Evolutionary conservation across 2,329 filamentous ascomycete species (phyloP).

Genomic region (Trichoderma sp.): DNA sequence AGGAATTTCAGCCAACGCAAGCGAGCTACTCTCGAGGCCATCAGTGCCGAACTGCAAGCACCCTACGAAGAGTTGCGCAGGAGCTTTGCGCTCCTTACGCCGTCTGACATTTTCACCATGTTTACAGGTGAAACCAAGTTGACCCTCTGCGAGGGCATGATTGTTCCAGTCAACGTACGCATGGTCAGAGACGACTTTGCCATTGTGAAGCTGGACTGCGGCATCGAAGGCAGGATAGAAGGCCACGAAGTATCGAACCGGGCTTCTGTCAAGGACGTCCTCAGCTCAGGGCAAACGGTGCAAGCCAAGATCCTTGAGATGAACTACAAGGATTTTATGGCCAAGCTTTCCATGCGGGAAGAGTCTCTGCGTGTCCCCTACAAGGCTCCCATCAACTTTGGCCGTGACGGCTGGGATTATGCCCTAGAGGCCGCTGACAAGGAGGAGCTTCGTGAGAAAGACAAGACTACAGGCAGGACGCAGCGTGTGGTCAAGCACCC

Average conservation of each 20-base stretch:
- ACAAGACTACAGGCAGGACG: constrained; percentile 77
- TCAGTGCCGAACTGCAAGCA: constrained; percentile 85
- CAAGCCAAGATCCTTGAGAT: constrained; percentile 86
- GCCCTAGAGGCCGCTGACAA: constrained; percentile 76
- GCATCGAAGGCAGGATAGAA: constrained; percentile 85
- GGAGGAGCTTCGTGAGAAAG: constrained; percentile 81
- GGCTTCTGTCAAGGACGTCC: constrained; percentile 68
- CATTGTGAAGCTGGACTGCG: constrained; percentile 89
- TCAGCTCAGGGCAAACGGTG: constrained; percentile 76
- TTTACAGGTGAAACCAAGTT: constrained; percentile 89
- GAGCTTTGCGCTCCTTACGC: constrained; percentile 66
- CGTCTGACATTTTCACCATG: constrained; percentile 90
- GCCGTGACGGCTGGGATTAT: constrained; percentile 83
- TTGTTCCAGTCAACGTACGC: constrained; percentile 83
- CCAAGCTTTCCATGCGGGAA: constrained; percentile 81
- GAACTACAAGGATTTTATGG: constrained; percentile 80
- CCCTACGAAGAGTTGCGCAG: constrained; percentile 93
- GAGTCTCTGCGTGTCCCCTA: constrained; percentile 73
- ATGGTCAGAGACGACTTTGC: constrained; percentile 90
- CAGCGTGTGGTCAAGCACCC: constrained; percentile 98
- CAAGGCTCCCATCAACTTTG: constrained; percentile 66
- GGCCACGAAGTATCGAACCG: constrained; percentile 77
- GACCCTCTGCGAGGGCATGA: constrained; percentile 83
- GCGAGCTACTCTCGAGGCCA: constrained; percentile 92
- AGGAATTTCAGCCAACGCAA: constrained; percentile 91